phyloP scores from a whole-genome alignment of 192 early-diverging fungal species.

The Obelidium mucronatum region DNA sequence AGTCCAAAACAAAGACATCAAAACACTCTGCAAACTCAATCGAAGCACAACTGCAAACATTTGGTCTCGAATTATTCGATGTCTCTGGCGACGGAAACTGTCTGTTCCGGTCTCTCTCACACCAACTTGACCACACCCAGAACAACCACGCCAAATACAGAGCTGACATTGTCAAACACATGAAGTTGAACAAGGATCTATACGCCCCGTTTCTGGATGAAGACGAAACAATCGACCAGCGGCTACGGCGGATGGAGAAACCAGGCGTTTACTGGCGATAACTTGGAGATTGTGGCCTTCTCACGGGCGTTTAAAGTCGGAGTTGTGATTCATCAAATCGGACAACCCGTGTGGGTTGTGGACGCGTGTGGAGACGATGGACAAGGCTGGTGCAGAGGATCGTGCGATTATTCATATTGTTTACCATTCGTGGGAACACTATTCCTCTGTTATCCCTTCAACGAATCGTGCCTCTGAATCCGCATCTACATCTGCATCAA shows the following conservation, averaged over 20 bases:
- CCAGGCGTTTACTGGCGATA: constrained; percentile 45
- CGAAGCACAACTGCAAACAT: constrained; percentile 1
- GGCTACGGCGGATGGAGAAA: constrained; percentile 41
- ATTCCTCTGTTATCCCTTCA: constrained; percentile 19
- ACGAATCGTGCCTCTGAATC: background rate
- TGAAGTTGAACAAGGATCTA: constrained; percentile 32
- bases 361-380: constrained; percentile 21
- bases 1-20: background rate
- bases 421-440: constrained; percentile 47
- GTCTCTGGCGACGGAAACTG: constrained; percentile 54
- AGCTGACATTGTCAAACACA: constrained; percentile 12
- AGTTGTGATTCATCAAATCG: constrained; percentile 49
- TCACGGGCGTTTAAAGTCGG: constrained; percentile 28
- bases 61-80: constrained; percentile 10
- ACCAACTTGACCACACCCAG: constrained; percentile 39
- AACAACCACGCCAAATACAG: constrained; percentile 31
- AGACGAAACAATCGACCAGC: constrained; percentile 38
- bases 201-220: constrained; percentile 43
- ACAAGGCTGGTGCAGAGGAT: background rate
- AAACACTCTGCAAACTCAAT: background rate
- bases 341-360: constrained; percentile 43
- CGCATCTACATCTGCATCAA: background rate
- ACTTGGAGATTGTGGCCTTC: constrained; percentile 53
- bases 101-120: constrained; percentile 47
- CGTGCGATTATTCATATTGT: constrained; percentile 35